Evolutionary conservation across 176 grass and related monocot genomes (phyloP).

Genomic region (Avena eriantha): DNA sequence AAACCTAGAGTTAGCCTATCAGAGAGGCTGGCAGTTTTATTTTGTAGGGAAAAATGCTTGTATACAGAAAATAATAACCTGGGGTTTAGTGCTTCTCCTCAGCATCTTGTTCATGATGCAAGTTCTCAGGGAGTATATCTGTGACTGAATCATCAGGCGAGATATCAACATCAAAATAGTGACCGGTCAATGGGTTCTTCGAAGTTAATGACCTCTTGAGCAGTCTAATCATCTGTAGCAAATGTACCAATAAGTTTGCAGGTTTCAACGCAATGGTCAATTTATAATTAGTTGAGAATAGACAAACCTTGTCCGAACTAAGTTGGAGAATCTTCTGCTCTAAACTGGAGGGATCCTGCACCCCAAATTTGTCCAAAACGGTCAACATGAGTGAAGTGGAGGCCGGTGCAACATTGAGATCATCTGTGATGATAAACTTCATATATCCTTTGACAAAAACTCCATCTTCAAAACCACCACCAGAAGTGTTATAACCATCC

Average conservation of each 20-base stretch:
- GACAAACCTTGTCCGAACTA: background rate
- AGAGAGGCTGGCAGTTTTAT: background rate
- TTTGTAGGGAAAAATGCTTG: background rate
- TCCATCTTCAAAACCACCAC: background rate
- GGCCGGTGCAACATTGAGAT: conserved; percentile 27
- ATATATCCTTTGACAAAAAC: conserved; percentile 36
- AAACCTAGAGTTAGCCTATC: background rate
- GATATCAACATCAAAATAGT: background rate
- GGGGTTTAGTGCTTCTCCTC: background rate
- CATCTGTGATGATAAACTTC: conserved; percentile 43
- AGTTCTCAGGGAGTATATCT: background rate
- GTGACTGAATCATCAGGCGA: background rate
- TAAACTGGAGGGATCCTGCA: conserved; percentile 30
- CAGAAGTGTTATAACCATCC: no score
- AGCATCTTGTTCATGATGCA: background rate
- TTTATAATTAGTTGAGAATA: background rate
- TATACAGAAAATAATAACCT: conserved; percentile 19
- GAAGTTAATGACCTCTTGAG: conserved; percentile 31
- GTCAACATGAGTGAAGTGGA: conserved; percentile 31
- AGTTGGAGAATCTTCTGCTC: conserved; percentile 16
- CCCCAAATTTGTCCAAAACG: conserved; percentile 7
- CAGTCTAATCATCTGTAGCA: background rate
- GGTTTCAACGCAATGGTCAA: background rate
- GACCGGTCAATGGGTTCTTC: background rate
- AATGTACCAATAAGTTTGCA: background rate